Percentiles rank a stretch among this genome's conserved stretches.
Conservation (phyloP, 768 basidiomycete species). For the Lactarius psammicola region DNA sequence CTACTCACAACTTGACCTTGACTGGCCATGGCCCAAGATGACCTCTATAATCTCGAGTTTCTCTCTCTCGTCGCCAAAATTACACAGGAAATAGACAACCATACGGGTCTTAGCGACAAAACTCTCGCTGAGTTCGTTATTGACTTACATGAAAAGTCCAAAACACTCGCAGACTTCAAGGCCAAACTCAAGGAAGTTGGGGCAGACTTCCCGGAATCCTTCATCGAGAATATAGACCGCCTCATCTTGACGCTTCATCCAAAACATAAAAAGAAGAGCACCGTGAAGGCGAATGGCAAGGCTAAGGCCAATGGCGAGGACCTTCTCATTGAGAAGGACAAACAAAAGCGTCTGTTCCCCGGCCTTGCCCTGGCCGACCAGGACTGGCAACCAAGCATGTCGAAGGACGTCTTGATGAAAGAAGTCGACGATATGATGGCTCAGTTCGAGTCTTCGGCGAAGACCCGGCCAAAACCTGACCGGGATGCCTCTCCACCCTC, state of each 20-base stretch:
- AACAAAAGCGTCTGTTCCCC: slow-evolving; percentile 84
- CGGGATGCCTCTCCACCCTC: slow-evolving; percentile 40
- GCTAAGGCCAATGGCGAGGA: slow-evolving; percentile 37
- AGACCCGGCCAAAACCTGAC: slow-evolving; percentile 47
- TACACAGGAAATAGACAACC: slow-evolving; percentile 89
- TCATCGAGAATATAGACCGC: slow-evolving; percentile 91
- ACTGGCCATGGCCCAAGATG: slow-evolving; percentile 57
- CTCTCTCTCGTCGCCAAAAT: slow-evolving; percentile 90
- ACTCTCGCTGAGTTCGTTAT: slow-evolving; percentile 95
- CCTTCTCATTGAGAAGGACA: slow-evolving; percentile 61
- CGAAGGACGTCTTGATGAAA: slow-evolving; percentile 80
- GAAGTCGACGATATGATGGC: slow-evolving; percentile 90
- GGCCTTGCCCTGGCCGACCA: slow-evolving; percentile 82
- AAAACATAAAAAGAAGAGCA: slow-evolving; percentile 82
- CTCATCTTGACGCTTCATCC: slow-evolving; percentile 94
- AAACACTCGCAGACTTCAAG: slow-evolving; percentile 79
- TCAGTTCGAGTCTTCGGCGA: slow-evolving; percentile 64
- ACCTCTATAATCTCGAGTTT: slow-evolving; percentile 90
- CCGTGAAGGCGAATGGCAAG: slow-evolving; percentile 41
- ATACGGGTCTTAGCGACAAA: slow-evolving; percentile 83
- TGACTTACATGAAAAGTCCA: slow-evolving; percentile 79
- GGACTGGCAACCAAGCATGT: slow-evolving; percentile 55
- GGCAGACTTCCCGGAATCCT: slow-evolving; percentile 85
- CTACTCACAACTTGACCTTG: slow-evolving; percentile 15
- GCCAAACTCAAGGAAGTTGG: slow-evolving; percentile 70